Evolutionary conservation across 805 yeast species (phyloP).

Genomic region (Candida awuae): DNA sequence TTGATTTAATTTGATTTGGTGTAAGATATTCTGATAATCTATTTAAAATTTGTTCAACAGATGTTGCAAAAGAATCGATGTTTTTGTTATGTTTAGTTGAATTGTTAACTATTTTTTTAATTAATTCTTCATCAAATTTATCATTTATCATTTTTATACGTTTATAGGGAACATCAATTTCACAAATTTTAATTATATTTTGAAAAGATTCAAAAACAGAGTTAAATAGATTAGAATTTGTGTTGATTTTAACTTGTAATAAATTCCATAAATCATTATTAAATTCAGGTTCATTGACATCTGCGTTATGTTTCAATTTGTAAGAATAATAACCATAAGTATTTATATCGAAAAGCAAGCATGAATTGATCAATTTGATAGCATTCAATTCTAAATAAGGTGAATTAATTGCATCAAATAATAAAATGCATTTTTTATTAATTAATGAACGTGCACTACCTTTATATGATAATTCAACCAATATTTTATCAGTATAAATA

Average conservation of each 20-base stretch:
- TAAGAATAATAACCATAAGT: conserved; percentile 20
- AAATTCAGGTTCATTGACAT: conserved; percentile 15
- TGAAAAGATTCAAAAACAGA: conserved; percentile 15
- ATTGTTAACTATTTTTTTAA: conserved; percentile 18
- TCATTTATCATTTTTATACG: conserved; percentile 11
- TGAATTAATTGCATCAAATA: conserved; percentile 21
- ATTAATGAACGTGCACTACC: conserved; percentile 43
- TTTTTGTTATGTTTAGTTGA: conserved; percentile 25
- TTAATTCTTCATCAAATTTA: conserved; percentile 12
- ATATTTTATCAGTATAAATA: conserved; percentile 17
- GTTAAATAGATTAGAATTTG: conserved; percentile 15
- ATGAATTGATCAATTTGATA: conserved; percentile 13
- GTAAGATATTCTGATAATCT: conserved; percentile 22
- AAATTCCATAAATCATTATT: conserved; percentile 21
- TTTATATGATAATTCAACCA: conserved; percentile 31
- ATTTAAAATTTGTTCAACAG: conserved; percentile 20
- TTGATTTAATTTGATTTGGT: conserved; percentile 20
- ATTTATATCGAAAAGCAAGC: conserved; percentile 22
- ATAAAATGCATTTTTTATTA: conserved; percentile 34
- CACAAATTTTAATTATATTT: conserved; percentile 14
- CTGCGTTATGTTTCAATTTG: conserved; percentile 13
- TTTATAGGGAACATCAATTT: conserved; percentile 20
- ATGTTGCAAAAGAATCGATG: conserved; percentile 13
- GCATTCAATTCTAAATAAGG: conserved; percentile 14
- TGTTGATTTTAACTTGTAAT: conserved; percentile 17